A percentile compares a stretch with the other conserved stretches of the same genome.
These are phyloP conservation scores for Penicillium fimorum DNA, from an alignment of 495 filamentous ascomycete species.

Conservation along the genomic window DNA sequence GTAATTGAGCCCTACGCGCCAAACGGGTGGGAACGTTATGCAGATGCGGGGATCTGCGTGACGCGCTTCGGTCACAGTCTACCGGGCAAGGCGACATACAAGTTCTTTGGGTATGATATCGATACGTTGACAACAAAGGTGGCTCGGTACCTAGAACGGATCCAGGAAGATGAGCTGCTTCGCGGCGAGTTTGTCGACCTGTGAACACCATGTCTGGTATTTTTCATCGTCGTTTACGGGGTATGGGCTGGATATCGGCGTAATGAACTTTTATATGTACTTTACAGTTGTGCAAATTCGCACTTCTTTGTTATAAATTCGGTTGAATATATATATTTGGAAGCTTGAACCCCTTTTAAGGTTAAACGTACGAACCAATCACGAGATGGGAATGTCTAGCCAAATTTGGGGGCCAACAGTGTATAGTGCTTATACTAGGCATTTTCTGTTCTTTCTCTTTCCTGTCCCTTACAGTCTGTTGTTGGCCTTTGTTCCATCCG, in stretches of 20 bases:
- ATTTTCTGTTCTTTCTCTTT: background rate
- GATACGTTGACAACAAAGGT: constrained; percentile 46
- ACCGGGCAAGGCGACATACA: constrained; percentile 52
- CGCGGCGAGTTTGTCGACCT: constrained; percentile 42
- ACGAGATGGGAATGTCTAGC: background rate
- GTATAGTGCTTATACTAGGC: background rate
- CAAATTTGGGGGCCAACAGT: background rate
- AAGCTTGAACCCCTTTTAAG: background rate
- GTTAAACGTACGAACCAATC: background rate
- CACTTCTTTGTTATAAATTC: background rate
- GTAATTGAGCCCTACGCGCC: constrained; percentile 55
- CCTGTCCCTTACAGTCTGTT: background rate
- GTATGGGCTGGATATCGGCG: background rate
- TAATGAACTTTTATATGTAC: background rate
- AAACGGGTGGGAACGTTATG: constrained; percentile 60
- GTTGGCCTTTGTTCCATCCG: background rate
- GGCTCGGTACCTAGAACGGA: constrained; percentile 40
- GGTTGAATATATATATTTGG: background rate
- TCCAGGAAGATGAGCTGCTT: constrained; percentile 32
- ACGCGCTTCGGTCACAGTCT: constrained; percentile 49
- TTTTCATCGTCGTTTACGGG: background rate
- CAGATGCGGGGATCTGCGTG: constrained; percentile 51
- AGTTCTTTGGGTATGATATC: constrained; percentile 53
- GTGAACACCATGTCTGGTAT: constrained; percentile 12
- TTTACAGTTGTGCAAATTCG: background rate